Base-by-base conservation (phyloP, 306 rosid species). In the Hippophae tibetana region DNA sequence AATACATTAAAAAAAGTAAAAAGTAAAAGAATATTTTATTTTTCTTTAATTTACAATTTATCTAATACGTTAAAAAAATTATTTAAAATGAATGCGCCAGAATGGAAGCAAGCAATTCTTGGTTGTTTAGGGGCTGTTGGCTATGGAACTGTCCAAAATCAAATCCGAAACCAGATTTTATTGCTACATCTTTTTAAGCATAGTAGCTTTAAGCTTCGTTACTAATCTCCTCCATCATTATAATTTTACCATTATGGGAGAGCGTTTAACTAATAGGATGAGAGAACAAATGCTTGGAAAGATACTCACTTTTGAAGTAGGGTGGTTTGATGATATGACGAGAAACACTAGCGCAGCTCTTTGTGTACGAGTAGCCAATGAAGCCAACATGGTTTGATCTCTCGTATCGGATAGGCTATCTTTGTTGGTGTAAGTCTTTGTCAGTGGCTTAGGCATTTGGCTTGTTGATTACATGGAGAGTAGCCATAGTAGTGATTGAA, bases 181-280 rank as follows among this genome's bases (percentile, higher is more conserved):
- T 61, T 70, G 81, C 9, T 52, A 56, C 62, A 65, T 78, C 68
- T 90, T 90, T 64, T 72, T 84, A 68, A 53, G 79, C 44, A 51
- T 86, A 44, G 81, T 86, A 5, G 50, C 59, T 58, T 38, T 82
- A 51, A 62, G 67, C 65, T 71, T 79, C 74, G 43, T 80, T 56
- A 64, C 89, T 55, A 76, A 79, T 59, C 62, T 89, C 54, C 47
- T 80, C 64, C 95, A 89, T 11, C 94, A 86, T 44, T 70, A 84
- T 65, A 80, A 77, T 55, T 90, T 90, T 55, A 69, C 95, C 26
- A 56, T 78, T 58, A 90, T 90, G 97, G 97, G 90, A 68, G 95
- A 90, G 67, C 25, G 48, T 0, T 73, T 86, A 71, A 65, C 86
- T 7, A 82, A 86, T 70, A 80, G 97, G 75, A 81, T 86, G 47